Evolutionary conservation across 306 rosid species (phyloP).

Genomic region (Quillaja saponaria): DNA sequence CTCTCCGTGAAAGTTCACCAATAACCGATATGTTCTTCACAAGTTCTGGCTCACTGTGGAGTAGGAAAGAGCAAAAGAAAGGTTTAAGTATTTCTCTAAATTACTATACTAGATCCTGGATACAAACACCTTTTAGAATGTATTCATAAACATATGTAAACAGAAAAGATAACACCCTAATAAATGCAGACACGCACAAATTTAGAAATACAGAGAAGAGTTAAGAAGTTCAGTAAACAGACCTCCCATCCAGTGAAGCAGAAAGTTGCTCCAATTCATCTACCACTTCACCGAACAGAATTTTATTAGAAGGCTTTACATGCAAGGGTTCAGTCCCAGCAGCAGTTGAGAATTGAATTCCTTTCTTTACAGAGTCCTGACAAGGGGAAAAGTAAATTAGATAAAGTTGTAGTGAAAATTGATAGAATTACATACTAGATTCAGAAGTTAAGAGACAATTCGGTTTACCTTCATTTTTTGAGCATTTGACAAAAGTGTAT

Average conservation of each 20-base stretch:
- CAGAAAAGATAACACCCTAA: too few species aligned
- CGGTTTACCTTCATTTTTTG: constrained; percentile 28
- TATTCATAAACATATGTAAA: too few species aligned
- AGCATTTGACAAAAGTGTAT: constrained; percentile 5
- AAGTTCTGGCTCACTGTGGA: too few species aligned
- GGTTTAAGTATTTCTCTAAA: too few species aligned
- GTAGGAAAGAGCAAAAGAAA: too few species aligned
- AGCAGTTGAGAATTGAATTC: constrained; percentile 7
- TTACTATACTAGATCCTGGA: too few species aligned
- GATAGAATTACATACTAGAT: not conserved
- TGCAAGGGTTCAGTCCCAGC: not conserved
- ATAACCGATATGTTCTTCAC: too few species aligned
- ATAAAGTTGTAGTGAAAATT: not conserved
- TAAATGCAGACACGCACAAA: too few species aligned
- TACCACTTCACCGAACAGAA: not conserved
- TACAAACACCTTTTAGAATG: too few species aligned
- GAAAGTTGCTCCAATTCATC: constrained; percentile 23
- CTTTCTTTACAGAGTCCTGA: constrained; percentile 18
- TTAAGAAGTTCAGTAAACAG: too few species aligned
- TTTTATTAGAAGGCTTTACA: not conserved
- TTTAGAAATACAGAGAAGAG: too few species aligned
- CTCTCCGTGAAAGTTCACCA: too few species aligned
- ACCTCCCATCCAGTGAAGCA: constrained; percentile 32
- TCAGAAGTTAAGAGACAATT: not conserved
- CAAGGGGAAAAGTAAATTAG: not conserved